A percentile compares a stretch with the other conserved stretches of the same genome.
phyloP scores from a whole-genome alignment of 768 basidiomycete species.

The Baorangia bicolor region DNA sequence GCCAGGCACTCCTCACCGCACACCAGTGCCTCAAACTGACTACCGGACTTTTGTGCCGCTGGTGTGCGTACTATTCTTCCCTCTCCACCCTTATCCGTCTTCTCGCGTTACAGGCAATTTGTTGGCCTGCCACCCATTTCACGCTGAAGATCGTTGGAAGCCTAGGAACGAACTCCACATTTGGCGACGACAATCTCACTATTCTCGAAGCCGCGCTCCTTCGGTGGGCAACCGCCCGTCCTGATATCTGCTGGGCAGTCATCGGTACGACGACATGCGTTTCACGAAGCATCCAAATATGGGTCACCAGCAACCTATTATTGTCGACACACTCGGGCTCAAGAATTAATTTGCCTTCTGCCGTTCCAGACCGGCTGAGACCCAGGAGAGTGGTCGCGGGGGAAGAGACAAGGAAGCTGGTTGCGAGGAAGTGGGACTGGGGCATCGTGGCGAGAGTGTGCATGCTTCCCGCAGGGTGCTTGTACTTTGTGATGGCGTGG shows the following conservation, averaged over 20 bases:
- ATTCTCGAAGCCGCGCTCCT: conserved; percentile 30
- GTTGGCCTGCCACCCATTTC: conserved; percentile 91
- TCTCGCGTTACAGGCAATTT: conserved; percentile 90
- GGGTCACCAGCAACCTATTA: conserved; percentile 90
- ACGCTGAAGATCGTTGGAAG: conserved; percentile 72
- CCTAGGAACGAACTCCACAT: conserved; percentile 20
- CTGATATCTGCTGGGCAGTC: conserved; percentile 86
- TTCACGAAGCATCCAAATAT: conserved; percentile 83
- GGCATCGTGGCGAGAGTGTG: conserved; percentile 65
- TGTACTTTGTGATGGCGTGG: conserved; percentile 86
- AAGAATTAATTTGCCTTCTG: conserved; percentile 1
- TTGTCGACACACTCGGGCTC: conserved; percentile 7
- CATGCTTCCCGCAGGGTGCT: conserved; percentile 66
- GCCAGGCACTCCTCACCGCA: conserved; percentile 77
- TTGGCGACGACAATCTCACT: conserved; percentile 1
- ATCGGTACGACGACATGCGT: conserved; percentile 88
- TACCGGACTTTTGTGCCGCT: conserved; percentile 84
- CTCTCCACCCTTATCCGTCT: conserved; percentile 88
- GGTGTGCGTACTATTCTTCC: conserved; percentile 89
- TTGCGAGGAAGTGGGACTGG: conserved; percentile 81
- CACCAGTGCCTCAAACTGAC: conserved; percentile 87
- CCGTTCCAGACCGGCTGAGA: conserved; percentile 23
- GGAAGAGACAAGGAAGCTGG: conserved; percentile 26
- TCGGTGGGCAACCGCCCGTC: conserved; percentile 54
- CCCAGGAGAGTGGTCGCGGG: conserved; percentile 13